Base-by-base conservation (phyloP, 2,329 filamentous ascomycete genomes). In the Fusarium guadeloupense region DNA sequence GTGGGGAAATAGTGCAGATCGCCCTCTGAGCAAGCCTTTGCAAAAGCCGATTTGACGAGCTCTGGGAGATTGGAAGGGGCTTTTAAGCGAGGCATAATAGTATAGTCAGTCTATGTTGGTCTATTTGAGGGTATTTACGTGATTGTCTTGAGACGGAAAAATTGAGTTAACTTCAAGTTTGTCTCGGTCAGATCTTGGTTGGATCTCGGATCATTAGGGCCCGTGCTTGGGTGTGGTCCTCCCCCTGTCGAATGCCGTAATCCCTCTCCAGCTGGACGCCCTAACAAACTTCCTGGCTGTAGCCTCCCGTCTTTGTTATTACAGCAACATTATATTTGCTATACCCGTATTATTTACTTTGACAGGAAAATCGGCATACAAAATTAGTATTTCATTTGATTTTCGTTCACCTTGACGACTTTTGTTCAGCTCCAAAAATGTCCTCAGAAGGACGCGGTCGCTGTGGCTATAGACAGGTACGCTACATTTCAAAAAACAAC, bases 1-100 rank as follows among this genome's bases (percentile, higher is more conserved):
- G 83, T 85, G 38, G 81, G 78, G 69, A 81, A 86, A 67, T 83
- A 86, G 41, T 76, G 77, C 47, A 87, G 69, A 57, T 85, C 81
- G 47, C 81, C 81, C 50, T 73, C 78, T 10, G 74, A 70, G 10
- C 74, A 76, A 16, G 84, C 84, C 40, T 76, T 79, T 48, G 72
- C 67, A 67, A 86, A 86, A 4, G 81, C 75, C 1, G 76, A 54
- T 45, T 76, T 79, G 52, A 86, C 82, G 13, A 86, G 78, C 3
- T 78, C 76, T 1, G 83, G 82, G 1, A 87, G 78, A 53, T 81
- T 80, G 4, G 71, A 54, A 0, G 82, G 82, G 1, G 74, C 76
- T 34, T 73, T 77, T 39, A 79, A 64, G 5, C 73, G 74, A 23
- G 74, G 58, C 78, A 82, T 81, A 37, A 12, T 19, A 12, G 37